Evolutionary conservation across 768 basidiomycete genomes (phyloP), one percentile per base, ranked within the genome.

Genomic region (Mycena venus): DNA sequence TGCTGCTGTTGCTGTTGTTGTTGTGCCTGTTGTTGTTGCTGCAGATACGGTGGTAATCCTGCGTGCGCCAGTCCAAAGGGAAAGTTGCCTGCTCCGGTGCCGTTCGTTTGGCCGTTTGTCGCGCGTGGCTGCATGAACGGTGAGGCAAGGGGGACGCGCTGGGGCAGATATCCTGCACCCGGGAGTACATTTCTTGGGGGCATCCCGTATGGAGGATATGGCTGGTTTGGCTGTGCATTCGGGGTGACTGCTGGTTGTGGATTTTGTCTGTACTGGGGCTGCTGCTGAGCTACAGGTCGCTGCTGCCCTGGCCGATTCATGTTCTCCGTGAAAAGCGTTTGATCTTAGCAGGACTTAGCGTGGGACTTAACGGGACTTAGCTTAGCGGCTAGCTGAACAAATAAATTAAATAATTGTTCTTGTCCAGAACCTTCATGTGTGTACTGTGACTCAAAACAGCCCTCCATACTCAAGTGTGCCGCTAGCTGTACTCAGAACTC

Each of bases 61-160:
- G 84, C 82, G 84, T 76, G 87, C 83, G 80, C 91, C 85, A 81
- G 58, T 1, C 89, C 86, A 87, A 94, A 93, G 55, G 94, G 86
- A 86, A 94, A 92, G 80, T 85, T 81, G 82, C 88, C 83, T 79
- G 93, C 92, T 79, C 90, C 86, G 78, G 53, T 53, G 19, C 69
- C 72, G 21, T 77, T 74, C 12, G 34, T 64, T 36, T 68, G 42
- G 17, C 75, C 75, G 21, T 76, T 76, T 7, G 72, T 77, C 29
- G 75, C 58, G n/a, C 94, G 87, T 78, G 91, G 86, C 78, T 87
- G 90, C 69, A 94, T 88, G 80, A 94, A 94, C 9, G 91, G 91
- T 53, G 89, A 88, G 21, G 90, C 87, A 77, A 91, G 91, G 1
- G 91, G 86, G 17, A 90, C 88, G 72, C 94, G 88, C 40, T 87